These are phyloP conservation scores for Centella asiatica DNA, from an alignment of 129 eudicot genomes.

Conservation along the genomic window DNA sequence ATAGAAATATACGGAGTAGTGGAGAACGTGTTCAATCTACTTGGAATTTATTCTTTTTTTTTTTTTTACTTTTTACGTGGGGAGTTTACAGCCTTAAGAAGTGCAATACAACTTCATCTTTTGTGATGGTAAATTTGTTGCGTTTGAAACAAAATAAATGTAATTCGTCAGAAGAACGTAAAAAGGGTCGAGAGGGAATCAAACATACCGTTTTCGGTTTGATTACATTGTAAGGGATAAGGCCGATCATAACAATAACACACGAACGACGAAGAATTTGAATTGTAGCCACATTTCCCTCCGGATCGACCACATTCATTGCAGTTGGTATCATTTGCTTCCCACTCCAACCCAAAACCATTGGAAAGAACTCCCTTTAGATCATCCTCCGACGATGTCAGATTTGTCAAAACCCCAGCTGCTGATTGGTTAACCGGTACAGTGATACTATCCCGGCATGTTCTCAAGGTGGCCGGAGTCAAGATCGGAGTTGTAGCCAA, in stretches of 20 bases:
- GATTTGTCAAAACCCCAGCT: neutral
- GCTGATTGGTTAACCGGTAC: conserved; percentile 29
- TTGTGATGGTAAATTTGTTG: too few species aligned
- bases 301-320: conserved; percentile 27
- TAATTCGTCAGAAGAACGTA: too few species aligned
- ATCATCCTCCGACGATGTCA: neutral
- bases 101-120: too few species aligned
- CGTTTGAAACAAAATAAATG: too few species aligned
- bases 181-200: neutral
- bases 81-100: too few species aligned
- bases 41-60: too few species aligned
- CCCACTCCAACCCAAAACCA: conserved; percentile 49
- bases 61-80: too few species aligned
- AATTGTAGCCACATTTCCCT: conserved; percentile 48
- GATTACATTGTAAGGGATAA: conserved; percentile 16
- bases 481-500: neutral
- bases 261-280: neutral
- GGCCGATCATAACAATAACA: conserved; percentile 28
- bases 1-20: too few species aligned
- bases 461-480: neutral
- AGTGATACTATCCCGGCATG: neutral
- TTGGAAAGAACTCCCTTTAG: conserved; percentile 16
- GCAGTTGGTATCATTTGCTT: conserved; percentile 26
- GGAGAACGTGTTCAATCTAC: too few species aligned
- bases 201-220: conserved; percentile 15